Base-by-base conservation (phyloP, 2,329 filamentous ascomycete genomes). In the Aspergillus quadricinctus region DNA sequence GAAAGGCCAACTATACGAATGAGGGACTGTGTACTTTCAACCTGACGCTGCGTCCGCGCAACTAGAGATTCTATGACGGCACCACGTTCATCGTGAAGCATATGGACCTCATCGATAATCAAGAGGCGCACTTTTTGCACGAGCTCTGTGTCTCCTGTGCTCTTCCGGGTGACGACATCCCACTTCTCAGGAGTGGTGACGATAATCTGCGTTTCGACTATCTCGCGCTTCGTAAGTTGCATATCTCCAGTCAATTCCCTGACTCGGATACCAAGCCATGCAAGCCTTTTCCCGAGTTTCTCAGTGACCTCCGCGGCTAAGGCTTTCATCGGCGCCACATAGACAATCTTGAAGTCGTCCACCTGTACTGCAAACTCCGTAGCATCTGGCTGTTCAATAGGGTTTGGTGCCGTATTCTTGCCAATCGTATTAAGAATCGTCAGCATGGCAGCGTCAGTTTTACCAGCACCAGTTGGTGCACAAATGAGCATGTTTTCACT, bases 401-500 rank as follows among this genome's bases (percentile, higher is more conserved):
- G 93, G 63, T 86, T 92, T 0, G 94, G 93, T 0, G 82, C 80
- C 25, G 90, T 83, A 67, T 97, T 93, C 71, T 96, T 92, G 1
- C 89, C 86, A 56, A 99, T 87, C 0, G 90, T 89, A 70, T 96
- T 95, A 57, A 99, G 79, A 56, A 99, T 91, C 0, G 95, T 94
- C 64, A 99, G 82, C 92, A 99, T 95, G 8, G 94, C 95, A 29
- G 93, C 94, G 75, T 99, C 94, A 1, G 94, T 99, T 82, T 99
- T 99, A 85, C 94, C 94, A 59, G 92, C 92, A 84, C 94, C 94
- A 53, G 94, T 99, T 4, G 94, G 94, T 23, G 94, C 94, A 74
- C 94, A 99, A 57, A 99, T 95, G 52, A 99, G 84, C 93, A 99
- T 97, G 65, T 99, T 99, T 75, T 99, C 94, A 68, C 87, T 96